Base-by-base conservation (phyloP, 345 rosid genomes). In the Populus deltoides region DNA sequence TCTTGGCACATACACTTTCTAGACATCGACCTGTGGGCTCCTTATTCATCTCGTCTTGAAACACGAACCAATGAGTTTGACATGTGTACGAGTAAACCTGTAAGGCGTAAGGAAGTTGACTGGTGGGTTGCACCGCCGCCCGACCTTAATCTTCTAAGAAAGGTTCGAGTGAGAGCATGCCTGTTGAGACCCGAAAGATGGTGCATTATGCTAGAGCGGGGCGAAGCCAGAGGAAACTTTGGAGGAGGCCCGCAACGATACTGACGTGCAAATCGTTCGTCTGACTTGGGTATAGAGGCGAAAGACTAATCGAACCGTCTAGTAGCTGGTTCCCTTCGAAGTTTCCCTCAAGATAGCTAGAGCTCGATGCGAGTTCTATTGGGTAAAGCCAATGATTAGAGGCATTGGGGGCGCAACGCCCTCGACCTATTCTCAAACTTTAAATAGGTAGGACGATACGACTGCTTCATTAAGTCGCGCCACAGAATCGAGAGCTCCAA, bases 21-120 rank as follows among this genome's bases (percentile, higher is more conserved):
- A 0, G 62, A 70, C 70, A n/a, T 80, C 83, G 84, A 81, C 82
- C 81, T 63, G 83, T 67, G 81, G 83, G 83, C 82, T 72, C 82
- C 84, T 83, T 81, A 87, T 81, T 79, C 83, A 78, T 78, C 89
- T 84, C 81, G 81, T 84, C 87, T 86, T 86, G 89, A 86, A 86
- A 86, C 87, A 86, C 87, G 84, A 86, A 86, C 89, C 86, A 86
- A 86, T 86, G 87, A 86, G 86, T 81, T 83, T 82, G 51, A 84
- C 86, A 84, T 80, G 82, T 68, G 86, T 84, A 83, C 80, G 82
- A 86, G 87, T 85, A 80, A 80, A 80, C 83, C 72, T 22, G 45
- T 38, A n/a, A 69, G 72, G 55, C 35, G 20, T 29, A 39, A 69
- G 72, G 72, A 69, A 69, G 55, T 55, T 69, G 33, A 69, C 55